phyloP scores from a whole-genome alignment of 1,284 basidiomycete genomes.

The Lignosus rhinocerotis region DNA sequence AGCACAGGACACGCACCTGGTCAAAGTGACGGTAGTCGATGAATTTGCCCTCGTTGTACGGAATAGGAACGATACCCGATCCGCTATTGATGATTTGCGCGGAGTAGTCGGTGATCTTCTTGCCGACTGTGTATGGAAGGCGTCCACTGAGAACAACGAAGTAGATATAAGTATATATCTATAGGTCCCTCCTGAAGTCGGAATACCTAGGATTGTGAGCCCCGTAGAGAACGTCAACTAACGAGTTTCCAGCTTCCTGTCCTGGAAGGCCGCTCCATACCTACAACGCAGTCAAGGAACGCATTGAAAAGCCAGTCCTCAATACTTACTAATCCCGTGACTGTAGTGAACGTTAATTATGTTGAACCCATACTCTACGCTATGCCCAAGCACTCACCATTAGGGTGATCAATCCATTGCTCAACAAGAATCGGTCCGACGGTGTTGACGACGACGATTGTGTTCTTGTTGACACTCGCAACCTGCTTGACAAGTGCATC shows the following conservation, averaged over 20 bases:
- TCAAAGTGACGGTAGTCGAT: conserved; percentile 83
- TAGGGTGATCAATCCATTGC: conserved; percentile 62
- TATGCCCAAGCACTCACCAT: conserved; percentile 41
- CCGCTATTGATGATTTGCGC: conserved; percentile 33
- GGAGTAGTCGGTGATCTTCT: conserved; percentile 47
- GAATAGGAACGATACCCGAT: conserved; percentile 29
- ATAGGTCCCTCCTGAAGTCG: no score
- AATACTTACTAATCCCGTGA: conserved; percentile 51
- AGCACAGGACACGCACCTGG: conserved; percentile 40
- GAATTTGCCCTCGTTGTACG: conserved; percentile 46
- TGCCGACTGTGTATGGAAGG: conserved; percentile 47
- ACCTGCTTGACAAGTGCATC: conserved; percentile 58
- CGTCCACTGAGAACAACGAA: conserved; percentile 37
- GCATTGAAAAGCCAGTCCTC: background rate
- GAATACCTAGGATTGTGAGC: conserved; percentile 63
- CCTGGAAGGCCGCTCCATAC: conserved; percentile 65
- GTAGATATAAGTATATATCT: background rate
- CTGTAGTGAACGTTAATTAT: conserved; percentile 23
- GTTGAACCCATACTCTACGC: no score
- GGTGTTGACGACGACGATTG: conserved; percentile 76
- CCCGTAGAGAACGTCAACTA: conserved; percentile 65
- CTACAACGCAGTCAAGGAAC: conserved; percentile 21
- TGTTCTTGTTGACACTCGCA: conserved; percentile 59
- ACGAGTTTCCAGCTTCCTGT: conserved; percentile 68
- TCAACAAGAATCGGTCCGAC: conserved; percentile 71